Evolutionary conservation across 306 rosid genomes (phyloP).

Genomic region (Vicia villosa): DNA sequence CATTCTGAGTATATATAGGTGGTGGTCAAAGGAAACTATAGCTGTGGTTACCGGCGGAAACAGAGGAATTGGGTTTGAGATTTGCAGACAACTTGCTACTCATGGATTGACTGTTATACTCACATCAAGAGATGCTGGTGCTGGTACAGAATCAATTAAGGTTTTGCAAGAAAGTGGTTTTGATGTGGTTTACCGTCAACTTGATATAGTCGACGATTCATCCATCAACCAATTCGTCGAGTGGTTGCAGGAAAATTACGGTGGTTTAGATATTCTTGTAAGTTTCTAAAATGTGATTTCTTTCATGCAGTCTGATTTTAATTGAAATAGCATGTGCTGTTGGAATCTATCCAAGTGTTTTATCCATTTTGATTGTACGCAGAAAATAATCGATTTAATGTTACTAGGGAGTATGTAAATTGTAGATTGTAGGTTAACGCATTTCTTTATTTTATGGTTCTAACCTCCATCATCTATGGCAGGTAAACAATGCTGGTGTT

Average conservation of each 20-base stretch:
- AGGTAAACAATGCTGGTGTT: constrained; percentile 49
- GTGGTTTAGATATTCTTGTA: constrained; percentile 90
- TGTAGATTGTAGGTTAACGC: background rate
- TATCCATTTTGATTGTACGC: constrained; percentile 9
- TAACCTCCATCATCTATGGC: constrained; percentile 11
- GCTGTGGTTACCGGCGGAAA: constrained; percentile 85
- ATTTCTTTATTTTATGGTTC: constrained; percentile 23
- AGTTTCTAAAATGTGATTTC: constrained; percentile 35
- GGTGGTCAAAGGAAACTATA: constrained; percentile 92
- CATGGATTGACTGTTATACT: constrained; percentile 48
- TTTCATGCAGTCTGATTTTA: constrained; percentile 6
- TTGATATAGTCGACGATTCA: constrained; percentile 61
- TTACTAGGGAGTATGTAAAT: background rate
- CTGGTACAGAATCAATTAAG: constrained; percentile 77
- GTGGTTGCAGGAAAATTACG: constrained; percentile 72
- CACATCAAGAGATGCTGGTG: constrained; percentile 45
- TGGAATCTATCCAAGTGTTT: background rate
- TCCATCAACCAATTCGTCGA: constrained; percentile 64
- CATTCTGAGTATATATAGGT: constrained; percentile 45
- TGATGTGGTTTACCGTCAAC: constrained; percentile 67
- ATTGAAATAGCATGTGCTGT: background rate
- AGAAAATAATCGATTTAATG: background rate
- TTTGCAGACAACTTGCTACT: constrained; percentile 41
- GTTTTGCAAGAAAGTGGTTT: constrained; percentile 81
- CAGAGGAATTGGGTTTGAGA: constrained; percentile 47